Evolutionary conservation across 768 basidiomycete species (phyloP).

Genomic region (Candolleomyces efflorescens): DNA sequence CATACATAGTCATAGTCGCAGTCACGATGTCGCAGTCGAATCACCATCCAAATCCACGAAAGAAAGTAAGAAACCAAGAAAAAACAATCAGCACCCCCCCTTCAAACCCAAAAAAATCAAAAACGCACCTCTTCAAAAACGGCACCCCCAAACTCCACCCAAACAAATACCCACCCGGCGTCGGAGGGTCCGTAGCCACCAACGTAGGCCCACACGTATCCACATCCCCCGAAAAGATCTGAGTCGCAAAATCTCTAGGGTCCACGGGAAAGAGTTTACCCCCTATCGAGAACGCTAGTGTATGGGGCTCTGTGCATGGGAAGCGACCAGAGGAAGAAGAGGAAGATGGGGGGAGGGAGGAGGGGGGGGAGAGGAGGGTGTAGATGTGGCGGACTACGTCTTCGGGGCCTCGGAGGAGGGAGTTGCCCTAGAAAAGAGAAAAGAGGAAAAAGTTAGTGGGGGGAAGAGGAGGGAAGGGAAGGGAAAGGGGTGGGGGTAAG

Average conservation of each 20-base stretch:
- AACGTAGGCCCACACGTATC: slow-evolving; percentile 51
- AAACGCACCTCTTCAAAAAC: slow-evolving; percentile 65
- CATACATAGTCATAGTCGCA: no score
- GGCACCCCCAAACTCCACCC: slow-evolving; percentile 78
- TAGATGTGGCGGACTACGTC: slow-evolving; percentile 56
- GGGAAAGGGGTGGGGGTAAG: no score
- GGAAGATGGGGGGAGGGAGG: no score
- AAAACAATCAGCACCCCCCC: no score
- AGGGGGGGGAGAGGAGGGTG: slow-evolving; percentile 5
- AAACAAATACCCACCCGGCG: slow-evolving; percentile 54
- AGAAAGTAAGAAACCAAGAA: no score
- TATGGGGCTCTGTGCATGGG: slow-evolving; percentile 58
- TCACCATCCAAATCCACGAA: no score
- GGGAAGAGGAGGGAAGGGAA: no score
- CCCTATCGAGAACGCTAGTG: slow-evolving; percentile 62
- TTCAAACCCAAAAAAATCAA: background rate
- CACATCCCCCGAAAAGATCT: slow-evolving; percentile 32
- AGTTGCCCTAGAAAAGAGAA: slow-evolving; percentile 53
- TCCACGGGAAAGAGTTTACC: slow-evolving; percentile 70
- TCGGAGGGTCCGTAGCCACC: slow-evolving; percentile 60
- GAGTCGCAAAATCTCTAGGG: slow-evolving; percentile 63
- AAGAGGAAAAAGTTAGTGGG: background rate
- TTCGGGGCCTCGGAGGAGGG: slow-evolving; percentile 67
- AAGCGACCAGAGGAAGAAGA: no score
- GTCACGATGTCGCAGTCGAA: no score